A percentile compares a stretch with the other conserved stretches of the same genome.
phyloP scores from a whole-genome alignment of 805 yeast genomes.

The Huiozyma sinensis region DNA sequence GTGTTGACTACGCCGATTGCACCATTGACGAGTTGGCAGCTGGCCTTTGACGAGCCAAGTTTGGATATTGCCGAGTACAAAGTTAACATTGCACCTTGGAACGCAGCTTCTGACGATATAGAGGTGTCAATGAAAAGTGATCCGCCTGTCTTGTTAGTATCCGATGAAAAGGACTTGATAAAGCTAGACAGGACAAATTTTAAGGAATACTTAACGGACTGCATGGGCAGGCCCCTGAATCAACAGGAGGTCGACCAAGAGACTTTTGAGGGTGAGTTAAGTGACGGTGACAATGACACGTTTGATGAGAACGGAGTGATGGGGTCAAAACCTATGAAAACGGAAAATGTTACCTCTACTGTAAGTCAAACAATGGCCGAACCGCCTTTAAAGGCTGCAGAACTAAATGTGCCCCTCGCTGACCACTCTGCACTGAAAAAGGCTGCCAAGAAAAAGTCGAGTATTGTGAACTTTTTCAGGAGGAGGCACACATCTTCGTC shows the following conservation, averaged over 20 bases:
- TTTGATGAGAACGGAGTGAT: too few species aligned
- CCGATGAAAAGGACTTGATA: constrained; percentile 7
- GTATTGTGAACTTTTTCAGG: constrained; percentile 21
- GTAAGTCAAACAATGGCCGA: background rate
- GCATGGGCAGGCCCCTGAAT: constrained; percentile 11
- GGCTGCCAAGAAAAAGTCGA: constrained; percentile 12
- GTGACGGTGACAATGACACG: background rate
- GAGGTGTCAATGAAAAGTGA: background rate
- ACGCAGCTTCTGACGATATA: background rate
- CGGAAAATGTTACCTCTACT: background rate
- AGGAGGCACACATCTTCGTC: constrained; percentile 12
- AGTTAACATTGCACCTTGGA: constrained; percentile 18
- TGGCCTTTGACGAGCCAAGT: constrained; percentile 27
- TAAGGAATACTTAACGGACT: constrained; percentile 11
- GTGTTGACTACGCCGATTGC: constrained; percentile 17
- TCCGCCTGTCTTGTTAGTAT: constrained; percentile 6
- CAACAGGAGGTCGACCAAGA: background rate
- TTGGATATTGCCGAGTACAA: constrained; percentile 21
- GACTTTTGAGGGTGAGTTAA: background rate
- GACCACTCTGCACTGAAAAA: background rate
- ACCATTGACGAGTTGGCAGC: constrained; percentile 18
- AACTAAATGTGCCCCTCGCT: background rate
- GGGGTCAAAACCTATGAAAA: background rate
- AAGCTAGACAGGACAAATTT: constrained; percentile 8
- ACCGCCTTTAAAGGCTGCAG: too few species aligned